Evolutionary conservation across 345 rosid species (phyloP).

Genomic region (Populus deltoides): DNA sequence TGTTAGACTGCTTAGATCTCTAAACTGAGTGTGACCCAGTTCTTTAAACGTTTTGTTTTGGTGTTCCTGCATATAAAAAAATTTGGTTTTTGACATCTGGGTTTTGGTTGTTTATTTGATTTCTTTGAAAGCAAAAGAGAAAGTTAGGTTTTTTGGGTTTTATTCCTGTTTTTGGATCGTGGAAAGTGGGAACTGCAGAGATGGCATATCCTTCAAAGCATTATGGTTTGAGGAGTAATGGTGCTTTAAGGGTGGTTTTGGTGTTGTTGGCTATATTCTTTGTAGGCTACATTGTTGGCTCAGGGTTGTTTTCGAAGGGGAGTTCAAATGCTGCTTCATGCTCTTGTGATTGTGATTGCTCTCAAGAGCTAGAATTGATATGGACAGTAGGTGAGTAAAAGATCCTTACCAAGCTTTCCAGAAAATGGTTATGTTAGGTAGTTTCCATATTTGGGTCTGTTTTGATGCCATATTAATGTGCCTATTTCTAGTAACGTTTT

Average conservation of each 20-base stretch:
- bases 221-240: slow-evolving; percentile 15
- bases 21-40: neutral
- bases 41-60: neutral
- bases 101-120: neutral
- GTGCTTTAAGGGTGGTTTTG: slow-evolving; percentile 31
- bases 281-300: slow-evolving; percentile 24
- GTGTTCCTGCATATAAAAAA: neutral
- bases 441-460: slow-evolving; percentile 5
- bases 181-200: neutral
- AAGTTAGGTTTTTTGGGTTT: neutral
- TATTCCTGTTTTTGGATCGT: neutral
- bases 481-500: neutral
- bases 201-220: slow-evolving; percentile 34
- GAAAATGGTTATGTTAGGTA: neutral
- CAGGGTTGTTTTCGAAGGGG: slow-evolving; percentile 13
- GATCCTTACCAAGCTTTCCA: neutral
- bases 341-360: slow-evolving; percentile 41
- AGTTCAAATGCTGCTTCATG: slow-evolving; percentile 26
- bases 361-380: slow-evolving; percentile 16
- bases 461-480: neutral
- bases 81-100: neutral
- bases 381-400: slow-evolving; percentile 29
- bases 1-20: neutral
- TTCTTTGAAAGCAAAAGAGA: neutral
- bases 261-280: slow-evolving; percentile 23